phyloP scores from a whole-genome alignment of 805 yeast genomes.

The Jamesozyma jinghongensis region DNA sequence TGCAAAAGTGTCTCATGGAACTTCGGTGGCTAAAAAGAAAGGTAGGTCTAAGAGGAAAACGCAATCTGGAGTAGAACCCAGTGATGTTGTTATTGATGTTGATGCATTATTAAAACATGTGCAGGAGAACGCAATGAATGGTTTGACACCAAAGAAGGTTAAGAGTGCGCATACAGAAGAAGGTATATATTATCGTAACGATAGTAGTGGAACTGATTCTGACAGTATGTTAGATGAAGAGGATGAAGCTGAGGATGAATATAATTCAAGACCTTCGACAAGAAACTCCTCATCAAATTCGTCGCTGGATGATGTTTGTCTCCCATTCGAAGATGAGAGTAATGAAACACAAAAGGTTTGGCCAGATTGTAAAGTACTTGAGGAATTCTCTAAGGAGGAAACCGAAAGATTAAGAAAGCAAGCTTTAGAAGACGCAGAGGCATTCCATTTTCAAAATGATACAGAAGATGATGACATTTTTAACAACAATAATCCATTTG shows the following conservation, averaged over 20 bases:
- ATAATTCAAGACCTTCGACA: conserved; percentile 36
- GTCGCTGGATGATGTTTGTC: conserved; percentile 85
- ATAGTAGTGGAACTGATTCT: not conserved
- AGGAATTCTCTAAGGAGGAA: conserved; percentile 72
- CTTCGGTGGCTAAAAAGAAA: conserved; percentile 1
- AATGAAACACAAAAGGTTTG: conserved; percentile 36
- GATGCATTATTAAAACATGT: conserved; percentile 29
- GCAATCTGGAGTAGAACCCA: not conserved
- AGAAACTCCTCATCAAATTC: conserved; percentile 45
- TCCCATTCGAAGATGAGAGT: conserved; percentile 57
- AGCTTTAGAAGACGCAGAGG: conserved; percentile 32
- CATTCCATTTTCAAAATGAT: conserved; percentile 32
- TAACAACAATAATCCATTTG: conserved; percentile 6
- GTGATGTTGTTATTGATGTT: conserved; percentile 29
- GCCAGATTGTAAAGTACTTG: conserved; percentile 77
- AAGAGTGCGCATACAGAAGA: not conserved
- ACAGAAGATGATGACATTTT: conserved; percentile 21
- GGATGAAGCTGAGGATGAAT: conserved; percentile 22
- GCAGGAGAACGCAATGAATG: conserved; percentile 8
- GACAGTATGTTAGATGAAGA: conserved; percentile 3
- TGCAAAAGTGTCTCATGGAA: not conserved
- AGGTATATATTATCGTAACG: not conserved
- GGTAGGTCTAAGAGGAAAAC: not conserved
- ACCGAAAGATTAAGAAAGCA: conserved; percentile 37
- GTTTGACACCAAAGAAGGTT: not conserved